Evolutionary conservation across 305 asterid species (phyloP).

Genomic region (Plantago lanceolata): DNA sequence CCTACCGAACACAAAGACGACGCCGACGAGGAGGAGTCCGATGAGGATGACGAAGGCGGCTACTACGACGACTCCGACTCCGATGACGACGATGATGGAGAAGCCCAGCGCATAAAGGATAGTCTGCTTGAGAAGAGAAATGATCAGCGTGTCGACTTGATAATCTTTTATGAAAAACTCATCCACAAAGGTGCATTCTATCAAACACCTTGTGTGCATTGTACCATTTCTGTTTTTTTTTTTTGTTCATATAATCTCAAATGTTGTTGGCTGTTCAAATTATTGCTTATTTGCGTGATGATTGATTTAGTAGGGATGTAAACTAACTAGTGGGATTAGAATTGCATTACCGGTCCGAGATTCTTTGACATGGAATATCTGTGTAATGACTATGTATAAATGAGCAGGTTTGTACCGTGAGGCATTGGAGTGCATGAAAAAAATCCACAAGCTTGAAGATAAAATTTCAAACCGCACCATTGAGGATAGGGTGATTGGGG

Average conservation of each 20-base stretch:
- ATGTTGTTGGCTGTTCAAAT: too few species aligned
- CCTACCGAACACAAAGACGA: too few species aligned
- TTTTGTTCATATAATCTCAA: too few species aligned
- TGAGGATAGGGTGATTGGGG: conserved; percentile 86
- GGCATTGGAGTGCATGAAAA: conserved; percentile 63
- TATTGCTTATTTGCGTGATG: conserved; percentile 4
- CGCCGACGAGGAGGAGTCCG: too few species aligned
- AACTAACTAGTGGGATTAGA: too few species aligned
- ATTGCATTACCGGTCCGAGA: too few species aligned
- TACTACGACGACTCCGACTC: conserved; percentile 65
- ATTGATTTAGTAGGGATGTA: conserved; percentile 6
- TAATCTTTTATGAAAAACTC: too few species aligned
- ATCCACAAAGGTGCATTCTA: conserved; percentile 1
- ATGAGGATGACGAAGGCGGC: conserved; percentile 6
- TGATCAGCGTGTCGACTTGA: too few species aligned
- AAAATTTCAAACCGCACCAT: conserved; percentile 61
- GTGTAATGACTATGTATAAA: too few species aligned
- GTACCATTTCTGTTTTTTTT: too few species aligned
- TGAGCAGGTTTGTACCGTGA: conserved; percentile 62
- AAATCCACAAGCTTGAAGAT: conserved; percentile 71
- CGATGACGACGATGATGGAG: conserved; percentile 56
- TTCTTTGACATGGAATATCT: too few species aligned
- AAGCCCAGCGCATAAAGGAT: conserved; percentile 30
- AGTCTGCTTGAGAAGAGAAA: conserved; percentile 51
- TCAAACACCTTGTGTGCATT: conserved; percentile 69